phyloP scores from a whole-genome alignment of 2,329 filamentous ascomycete species.

The Epichloe festucae region DNA sequence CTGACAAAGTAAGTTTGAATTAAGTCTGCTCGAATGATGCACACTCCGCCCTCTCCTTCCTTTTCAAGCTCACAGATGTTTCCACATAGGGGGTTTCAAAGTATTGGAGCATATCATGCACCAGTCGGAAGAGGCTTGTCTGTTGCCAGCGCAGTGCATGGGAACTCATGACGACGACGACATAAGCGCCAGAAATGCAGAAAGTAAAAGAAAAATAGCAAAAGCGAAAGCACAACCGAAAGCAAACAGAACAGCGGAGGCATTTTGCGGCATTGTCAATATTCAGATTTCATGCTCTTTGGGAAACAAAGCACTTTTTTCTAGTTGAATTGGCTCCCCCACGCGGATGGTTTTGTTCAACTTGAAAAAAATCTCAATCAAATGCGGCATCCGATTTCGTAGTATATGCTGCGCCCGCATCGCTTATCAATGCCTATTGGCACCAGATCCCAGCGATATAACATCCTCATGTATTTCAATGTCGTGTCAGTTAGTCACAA shows the following conservation, averaged over 20 bases:
- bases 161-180: constrained; percentile 14
- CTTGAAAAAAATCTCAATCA: background rate
- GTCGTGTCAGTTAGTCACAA: background rate
- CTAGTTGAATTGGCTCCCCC: background rate
- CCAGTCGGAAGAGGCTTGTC: constrained; percentile 34
- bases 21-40: background rate
- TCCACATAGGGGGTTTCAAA: constrained; percentile 48
- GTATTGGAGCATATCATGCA: constrained; percentile 50
- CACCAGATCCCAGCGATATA: background rate
- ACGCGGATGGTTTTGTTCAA: background rate
- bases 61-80: constrained; percentile 11
- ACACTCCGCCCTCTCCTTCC: background rate
- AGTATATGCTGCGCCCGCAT: background rate
- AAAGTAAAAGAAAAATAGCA: background rate
- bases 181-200: background rate
- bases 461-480: background rate
- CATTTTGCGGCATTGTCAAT: background rate
- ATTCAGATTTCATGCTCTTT: background rate
- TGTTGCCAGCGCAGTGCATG: constrained; percentile 28
- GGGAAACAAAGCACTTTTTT: background rate
- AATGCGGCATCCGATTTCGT: background rate
- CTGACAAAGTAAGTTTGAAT: constrained; percentile 37
- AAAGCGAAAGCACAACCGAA: background rate
- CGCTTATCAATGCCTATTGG: background rate
- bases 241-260: background rate